Base-by-base conservation (phyloP, 192 early-diverging fungal genomes). In the Linnemannia zychae region DNA sequence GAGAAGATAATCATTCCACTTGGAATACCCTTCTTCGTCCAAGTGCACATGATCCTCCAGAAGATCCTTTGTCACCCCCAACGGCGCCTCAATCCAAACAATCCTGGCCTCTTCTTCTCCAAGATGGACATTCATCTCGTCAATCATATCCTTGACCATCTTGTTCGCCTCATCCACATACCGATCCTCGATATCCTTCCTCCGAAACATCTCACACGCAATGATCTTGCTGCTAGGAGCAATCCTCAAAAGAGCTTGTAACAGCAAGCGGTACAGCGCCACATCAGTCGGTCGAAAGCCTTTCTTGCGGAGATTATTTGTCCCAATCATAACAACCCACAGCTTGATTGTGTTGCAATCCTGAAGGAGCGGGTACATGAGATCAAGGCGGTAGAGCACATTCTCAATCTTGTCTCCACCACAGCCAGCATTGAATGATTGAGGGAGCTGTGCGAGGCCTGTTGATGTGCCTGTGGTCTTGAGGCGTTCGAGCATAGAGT, bases 361-460 rank as follows among this genome's bases (percentile, higher is more conserved):
- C 36, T 49, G 37, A 34, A 77, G 67, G 4, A 69, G 49, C n/a
- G 75, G 40, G 1, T 20, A 49, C 75, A 77, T 77, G 24, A 77
- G 68, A 0, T 67, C 67, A 7, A 77, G 75, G 11, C 75, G 75
- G 33, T 53, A 77, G 4, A 77, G 46, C 3, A 77, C 75, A 34
- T 77, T 77, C 24, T 77, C 75, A 38, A 77, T 69, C 67, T 77
- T 77, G 67, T 77, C 75, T 33, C 75, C 75, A 38, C 75, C 75
- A n/a, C 75, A 77, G 5, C 75, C 75, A 17, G 36, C 67, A 36
- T 77, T 77, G 37, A 77, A 52, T 13, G 66, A 77, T n/a, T n/a
- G 9, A 28, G 65, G 48, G 1, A 77, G 47, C 11, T 69, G 24
- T 69, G 75, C 67, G 1, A 77, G 9, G 2, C 33, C 20, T 1